Base-by-base conservation (phyloP, 495 filamentous ascomycete genomes). In the Rusavskia elegans region DNA sequence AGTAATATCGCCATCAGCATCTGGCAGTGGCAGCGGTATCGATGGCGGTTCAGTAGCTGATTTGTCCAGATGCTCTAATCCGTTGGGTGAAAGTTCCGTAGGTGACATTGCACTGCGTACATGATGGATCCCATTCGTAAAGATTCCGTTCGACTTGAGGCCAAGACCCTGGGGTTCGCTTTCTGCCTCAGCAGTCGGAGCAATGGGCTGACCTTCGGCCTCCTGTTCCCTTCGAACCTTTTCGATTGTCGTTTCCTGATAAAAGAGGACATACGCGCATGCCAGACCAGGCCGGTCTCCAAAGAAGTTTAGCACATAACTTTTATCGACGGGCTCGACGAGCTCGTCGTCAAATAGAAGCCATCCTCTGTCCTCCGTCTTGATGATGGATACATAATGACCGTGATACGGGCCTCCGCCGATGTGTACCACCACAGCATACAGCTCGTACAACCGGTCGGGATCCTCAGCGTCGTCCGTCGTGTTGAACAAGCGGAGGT, bases 361-460 rank as follows among this genome's bases (percentile, higher is more conserved):
- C 92, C 92, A 98, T 25, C 92, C 92, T 20, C 85, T 78, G 62
- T 97, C 90, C 62, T 95, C 80, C 1, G 92, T 98, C 65, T 98
- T 98, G 71, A 98, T 92, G 30, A 98, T 89, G 9, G 89, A 84
- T 35, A 98, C 89, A 57, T 98, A 98, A 61, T 98, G 92, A 11
- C 92, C 92, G 59, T 97, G 93, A 60, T 95, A 96, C 0, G 92
- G 92, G 6, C 92, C 93, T n/a, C 89, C 89, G 25, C 92, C 92
- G 52, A 98, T 96, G 59, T 98, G 92, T 11, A 98, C 87, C n/a
- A 98, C 89, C 20, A 98, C 89, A 1, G 93, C 93, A 62, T 98
- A 98, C 9, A 98, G 70, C 67, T 98, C 92, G 66, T 98, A 98
- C 23, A 98, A 70, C 10, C 87, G 79, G 68, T 98, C 92, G 1